These are phyloP conservation scores for Scytalidium sp. DNA, from an alignment of 2,329 filamentous ascomycete genomes.

Conservation along the genomic window DNA sequence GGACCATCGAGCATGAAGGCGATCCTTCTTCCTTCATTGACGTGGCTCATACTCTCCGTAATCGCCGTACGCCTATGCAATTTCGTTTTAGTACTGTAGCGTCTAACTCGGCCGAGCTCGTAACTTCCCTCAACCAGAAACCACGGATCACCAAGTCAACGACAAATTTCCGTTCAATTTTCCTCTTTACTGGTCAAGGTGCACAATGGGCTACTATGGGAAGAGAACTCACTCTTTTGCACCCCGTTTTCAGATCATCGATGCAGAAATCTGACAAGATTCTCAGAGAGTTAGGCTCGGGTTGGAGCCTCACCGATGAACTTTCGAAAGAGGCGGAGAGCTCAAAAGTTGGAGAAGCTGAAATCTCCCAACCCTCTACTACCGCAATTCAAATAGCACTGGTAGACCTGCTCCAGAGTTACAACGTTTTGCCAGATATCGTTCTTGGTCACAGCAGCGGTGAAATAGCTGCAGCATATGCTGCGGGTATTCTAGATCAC, in stretches of 20 bases:
- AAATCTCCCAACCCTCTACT: constrained; percentile 36
- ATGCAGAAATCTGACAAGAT: constrained; percentile 3
- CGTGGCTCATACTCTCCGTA: constrained; percentile 7
- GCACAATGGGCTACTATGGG: constrained; percentile 22
- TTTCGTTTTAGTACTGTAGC: constrained; percentile 6
- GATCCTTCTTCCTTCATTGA: constrained; percentile 1
- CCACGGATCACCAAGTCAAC: constrained; percentile 1
- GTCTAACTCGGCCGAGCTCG: constrained; percentile 4
- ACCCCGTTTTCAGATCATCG: constrained; percentile 2
- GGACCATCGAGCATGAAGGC: constrained; percentile 1
- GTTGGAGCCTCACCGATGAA: constrained; percentile 15
- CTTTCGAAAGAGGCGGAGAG: constrained; percentile 17
- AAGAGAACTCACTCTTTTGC: constrained; percentile 12
- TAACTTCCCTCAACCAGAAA: neutral
- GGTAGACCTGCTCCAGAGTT: constrained; percentile 38
- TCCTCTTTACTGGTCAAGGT: constrained; percentile 21
- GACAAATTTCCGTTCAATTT: neutral
- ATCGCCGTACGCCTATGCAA: constrained; percentile 5
- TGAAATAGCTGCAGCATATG: constrained; percentile 46
- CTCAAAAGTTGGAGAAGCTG: constrained; percentile 20
- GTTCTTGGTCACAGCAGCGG: constrained; percentile 45
- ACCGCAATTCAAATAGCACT: constrained; percentile 46
- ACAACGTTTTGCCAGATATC: constrained; percentile 32
- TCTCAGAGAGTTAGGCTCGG: constrained; percentile 10
- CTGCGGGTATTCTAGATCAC: constrained; percentile 29